Evolutionary conservation across 2,329 filamentous ascomycete species (phyloP).

Genomic region (Monosporascus sp.): DNA sequence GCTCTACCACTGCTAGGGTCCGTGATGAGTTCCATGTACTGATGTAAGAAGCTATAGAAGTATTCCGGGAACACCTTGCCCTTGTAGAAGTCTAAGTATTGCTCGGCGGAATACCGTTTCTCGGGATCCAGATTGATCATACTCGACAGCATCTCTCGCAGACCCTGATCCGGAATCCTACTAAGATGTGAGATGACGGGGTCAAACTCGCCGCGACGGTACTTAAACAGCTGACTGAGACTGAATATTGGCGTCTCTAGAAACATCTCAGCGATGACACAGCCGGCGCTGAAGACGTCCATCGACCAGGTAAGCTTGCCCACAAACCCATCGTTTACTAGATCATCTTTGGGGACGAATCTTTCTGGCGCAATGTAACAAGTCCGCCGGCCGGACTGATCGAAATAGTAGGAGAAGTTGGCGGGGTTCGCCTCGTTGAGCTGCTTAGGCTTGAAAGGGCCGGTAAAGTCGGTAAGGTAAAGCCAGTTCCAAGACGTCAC

Average conservation of each 20-base stretch:
- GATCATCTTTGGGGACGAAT: conserved; percentile 69
- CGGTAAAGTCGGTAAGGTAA: conserved; percentile 95
- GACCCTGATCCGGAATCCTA: conserved; percentile 80
- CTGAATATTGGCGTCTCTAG: conserved; percentile 95
- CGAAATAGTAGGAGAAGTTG: conserved; percentile 97
- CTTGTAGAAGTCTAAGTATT: conserved; percentile 90
- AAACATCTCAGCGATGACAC: conserved; percentile 94
- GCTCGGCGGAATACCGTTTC: conserved; percentile 85
- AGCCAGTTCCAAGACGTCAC: conserved; percentile 99
- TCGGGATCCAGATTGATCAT: conserved; percentile 96
- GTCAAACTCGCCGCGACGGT: conserved; percentile 87
- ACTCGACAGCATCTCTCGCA: conserved; percentile 83
- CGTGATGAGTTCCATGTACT: conserved; percentile 95
- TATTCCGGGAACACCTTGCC: conserved; percentile 91
- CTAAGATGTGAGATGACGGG: conserved; percentile 73
- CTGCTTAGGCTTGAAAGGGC: conserved; percentile 88
- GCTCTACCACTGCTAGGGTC: conserved; percentile 78
- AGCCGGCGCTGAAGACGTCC: conserved; percentile 97
- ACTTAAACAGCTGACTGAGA: conserved; percentile 93
- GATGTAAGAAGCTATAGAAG: conserved; percentile 95
- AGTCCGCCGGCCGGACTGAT: conserved; percentile 82
- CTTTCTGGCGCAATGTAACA: conserved; percentile 95
- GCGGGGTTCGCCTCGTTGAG: conserved; percentile 94
- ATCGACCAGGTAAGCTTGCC: conserved; percentile 76
- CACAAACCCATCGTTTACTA: neutral